Conservation (phyloP, 2,329 filamentous ascomycete species). For the Talaromyces funiculosus region DNA sequence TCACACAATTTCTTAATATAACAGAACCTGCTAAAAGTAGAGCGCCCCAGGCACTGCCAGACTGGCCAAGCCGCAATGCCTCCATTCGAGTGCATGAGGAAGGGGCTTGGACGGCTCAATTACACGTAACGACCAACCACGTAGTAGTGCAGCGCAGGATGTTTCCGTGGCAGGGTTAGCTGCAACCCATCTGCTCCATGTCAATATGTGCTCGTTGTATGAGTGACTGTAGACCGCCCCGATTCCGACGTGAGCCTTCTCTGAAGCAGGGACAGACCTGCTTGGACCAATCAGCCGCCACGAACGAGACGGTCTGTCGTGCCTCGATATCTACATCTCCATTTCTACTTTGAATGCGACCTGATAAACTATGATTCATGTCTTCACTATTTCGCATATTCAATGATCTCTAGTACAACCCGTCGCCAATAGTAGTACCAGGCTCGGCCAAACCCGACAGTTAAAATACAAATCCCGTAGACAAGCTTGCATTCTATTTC, state of each 20-base stretch:
- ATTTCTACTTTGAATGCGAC: neutral
- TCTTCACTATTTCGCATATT: neutral
- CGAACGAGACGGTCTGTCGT: slow-evolving; percentile 9
- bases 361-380: neutral
- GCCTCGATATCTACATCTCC: neutral
- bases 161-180: neutral
- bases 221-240: slow-evolving; percentile 7
- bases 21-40: neutral
- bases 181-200: neutral
- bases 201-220: neutral
- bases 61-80: slow-evolving; percentile 3
- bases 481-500: too few species aligned
- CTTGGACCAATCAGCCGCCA: neutral
- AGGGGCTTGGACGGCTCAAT: slow-evolving; percentile 2
- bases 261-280: slow-evolving; percentile 1
- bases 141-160: neutral
- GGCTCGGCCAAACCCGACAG: too few species aligned
- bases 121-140: neutral
- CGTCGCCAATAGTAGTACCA: too few species aligned
- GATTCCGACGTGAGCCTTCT: neutral
- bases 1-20: neutral
- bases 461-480: too few species aligned
- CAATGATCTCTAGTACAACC: too few species aligned
- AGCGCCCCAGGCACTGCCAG: slow-evolving; percentile 2
- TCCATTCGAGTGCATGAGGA: neutral